These are phyloP conservation scores for Niebla homalea DNA, from an alignment of 495 filamentous ascomycete species.

Conservation along the genomic window DNA sequence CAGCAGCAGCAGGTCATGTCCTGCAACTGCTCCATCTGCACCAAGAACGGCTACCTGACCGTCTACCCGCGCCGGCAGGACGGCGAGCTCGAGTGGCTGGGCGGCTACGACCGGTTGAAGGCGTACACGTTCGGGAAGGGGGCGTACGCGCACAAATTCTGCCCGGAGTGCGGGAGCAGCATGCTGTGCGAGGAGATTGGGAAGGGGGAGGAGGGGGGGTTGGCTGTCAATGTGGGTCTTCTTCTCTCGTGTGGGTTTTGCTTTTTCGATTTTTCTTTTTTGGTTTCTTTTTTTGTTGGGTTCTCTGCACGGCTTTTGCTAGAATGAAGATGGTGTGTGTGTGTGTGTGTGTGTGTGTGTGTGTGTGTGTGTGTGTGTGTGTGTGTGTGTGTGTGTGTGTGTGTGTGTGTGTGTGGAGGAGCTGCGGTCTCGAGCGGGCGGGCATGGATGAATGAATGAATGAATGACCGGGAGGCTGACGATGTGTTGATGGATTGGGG, in stretches of 20 bases:
- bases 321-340: neutral
- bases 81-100: conserved; percentile 17
- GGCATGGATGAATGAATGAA: too few species aligned
- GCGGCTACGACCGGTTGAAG: conserved; percentile 16
- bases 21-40: conserved; percentile 34
- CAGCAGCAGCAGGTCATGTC: neutral
- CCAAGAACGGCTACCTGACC: conserved; percentile 28
- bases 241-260: neutral
- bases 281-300: neutral
- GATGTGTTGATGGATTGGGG: too few species aligned
- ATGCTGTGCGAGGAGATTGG: conserved; percentile 4
- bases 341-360: too few species aligned
- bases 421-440: too few species aligned
- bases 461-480: too few species aligned
- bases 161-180: conserved; percentile 19
- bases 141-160: conserved; percentile 18
- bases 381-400: too few species aligned
- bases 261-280: neutral
- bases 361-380: too few species aligned
- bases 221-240: conserved; percentile 17
- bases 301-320: neutral
- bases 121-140: conserved; percentile 17
- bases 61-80: conserved; percentile 19
- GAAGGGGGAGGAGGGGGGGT: neutral
- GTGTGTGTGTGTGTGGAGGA: too few species aligned